A percentile compares a stretch with the other conserved stretches of the same genome.
Evolutionary conservation across 1,284 basidiomycete species (phyloP).

Genomic region (Mycosarcoma maydis): DNA sequence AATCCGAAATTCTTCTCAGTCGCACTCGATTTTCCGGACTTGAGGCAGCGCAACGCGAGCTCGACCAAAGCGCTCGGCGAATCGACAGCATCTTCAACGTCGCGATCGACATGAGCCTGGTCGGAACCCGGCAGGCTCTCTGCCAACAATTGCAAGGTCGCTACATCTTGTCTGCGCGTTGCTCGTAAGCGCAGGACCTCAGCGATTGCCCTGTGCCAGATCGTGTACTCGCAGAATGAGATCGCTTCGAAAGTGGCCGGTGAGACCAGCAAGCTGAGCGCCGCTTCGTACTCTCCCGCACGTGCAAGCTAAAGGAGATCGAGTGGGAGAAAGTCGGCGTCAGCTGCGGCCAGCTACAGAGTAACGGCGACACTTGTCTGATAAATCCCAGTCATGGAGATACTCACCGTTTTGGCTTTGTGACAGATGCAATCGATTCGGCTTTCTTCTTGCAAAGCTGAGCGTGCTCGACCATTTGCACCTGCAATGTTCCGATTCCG

Average conservation of each 20-base stretch:
- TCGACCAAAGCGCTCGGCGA: constrained; percentile 25
- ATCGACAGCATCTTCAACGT: constrained; percentile 39
- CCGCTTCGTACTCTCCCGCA: constrained; percentile 35
- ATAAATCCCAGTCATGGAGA: neutral
- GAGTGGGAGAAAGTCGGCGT: neutral
- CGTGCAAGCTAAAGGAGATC: constrained; percentile 10
- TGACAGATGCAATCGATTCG: constrained; percentile 23
- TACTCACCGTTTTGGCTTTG: constrained; percentile 20
- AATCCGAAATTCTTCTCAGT: constrained; percentile 12
- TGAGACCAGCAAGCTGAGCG: constrained; percentile 25
- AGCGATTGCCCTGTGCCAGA: constrained; percentile 22
- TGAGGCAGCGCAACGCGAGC: constrained; percentile 31
- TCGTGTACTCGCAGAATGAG: constrained; percentile 27
- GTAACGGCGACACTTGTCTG: neutral
- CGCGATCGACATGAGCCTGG: neutral
- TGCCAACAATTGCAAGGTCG: constrained; percentile 12
- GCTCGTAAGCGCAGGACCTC: constrained; percentile 33
- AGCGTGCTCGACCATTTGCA: neutral
- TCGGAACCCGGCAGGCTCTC: constrained; percentile 8
- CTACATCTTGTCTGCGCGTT: constrained; percentile 24
- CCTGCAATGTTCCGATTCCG: constrained; percentile 1
- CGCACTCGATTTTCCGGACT: constrained; percentile 18
- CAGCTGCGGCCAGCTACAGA: neutral
- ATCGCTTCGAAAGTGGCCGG: constrained; percentile 14
- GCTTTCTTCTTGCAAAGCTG: constrained; percentile 14